A percentile compares a stretch with the other conserved stretches of the same genome.
phyloP scores from a whole-genome alignment of 441 rosid genomes.

The Biscutella laevigata region DNA sequence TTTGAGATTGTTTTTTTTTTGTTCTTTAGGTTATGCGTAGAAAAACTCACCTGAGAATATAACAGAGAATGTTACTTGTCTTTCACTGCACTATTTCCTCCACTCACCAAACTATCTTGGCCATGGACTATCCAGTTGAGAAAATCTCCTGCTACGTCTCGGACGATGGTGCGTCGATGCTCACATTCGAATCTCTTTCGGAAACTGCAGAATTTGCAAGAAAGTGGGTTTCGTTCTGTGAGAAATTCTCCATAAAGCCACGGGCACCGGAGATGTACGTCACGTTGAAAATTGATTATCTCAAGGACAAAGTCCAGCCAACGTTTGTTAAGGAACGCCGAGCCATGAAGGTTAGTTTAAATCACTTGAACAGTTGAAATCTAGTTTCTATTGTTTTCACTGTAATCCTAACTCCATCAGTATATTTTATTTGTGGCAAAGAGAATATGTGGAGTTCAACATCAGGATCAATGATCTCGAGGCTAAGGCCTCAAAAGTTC shows the following conservation, averaged over 20 bases:
- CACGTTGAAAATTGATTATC: constrained; percentile 68
- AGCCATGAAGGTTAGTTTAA: constrained; percentile 75
- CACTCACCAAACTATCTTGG: too few relatives aligned
- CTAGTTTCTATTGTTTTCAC: not conserved
- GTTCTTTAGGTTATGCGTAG: too few relatives aligned
- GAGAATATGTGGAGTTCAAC: constrained; percentile 93
- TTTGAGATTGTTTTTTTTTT: not conserved
- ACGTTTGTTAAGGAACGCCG: constrained; percentile 84
- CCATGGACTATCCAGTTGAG: constrained; percentile 86
- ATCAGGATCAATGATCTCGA: constrained; percentile 82
- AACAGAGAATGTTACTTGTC: too few relatives aligned
- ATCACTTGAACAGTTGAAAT: not conserved
- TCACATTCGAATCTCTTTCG: constrained; percentile 69
- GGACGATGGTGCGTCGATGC: constrained; percentile 93
- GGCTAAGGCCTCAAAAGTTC: constrained; percentile 72
- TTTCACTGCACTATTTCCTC: too few relatives aligned
- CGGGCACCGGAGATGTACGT: constrained; percentile 77
- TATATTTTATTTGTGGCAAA: constrained; percentile 35
- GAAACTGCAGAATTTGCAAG: constrained; percentile 77
- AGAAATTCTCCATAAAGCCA: constrained; percentile 59
- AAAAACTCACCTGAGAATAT: too few relatives aligned
- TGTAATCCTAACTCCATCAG: not conserved
- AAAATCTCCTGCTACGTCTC: constrained; percentile 88
- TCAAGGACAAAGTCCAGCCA: constrained; percentile 91
- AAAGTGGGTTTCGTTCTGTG: constrained; percentile 71